Base-by-base conservation (phyloP, 2,329 filamentous ascomycete species). In the Dactylellina cionopaga region DNA sequence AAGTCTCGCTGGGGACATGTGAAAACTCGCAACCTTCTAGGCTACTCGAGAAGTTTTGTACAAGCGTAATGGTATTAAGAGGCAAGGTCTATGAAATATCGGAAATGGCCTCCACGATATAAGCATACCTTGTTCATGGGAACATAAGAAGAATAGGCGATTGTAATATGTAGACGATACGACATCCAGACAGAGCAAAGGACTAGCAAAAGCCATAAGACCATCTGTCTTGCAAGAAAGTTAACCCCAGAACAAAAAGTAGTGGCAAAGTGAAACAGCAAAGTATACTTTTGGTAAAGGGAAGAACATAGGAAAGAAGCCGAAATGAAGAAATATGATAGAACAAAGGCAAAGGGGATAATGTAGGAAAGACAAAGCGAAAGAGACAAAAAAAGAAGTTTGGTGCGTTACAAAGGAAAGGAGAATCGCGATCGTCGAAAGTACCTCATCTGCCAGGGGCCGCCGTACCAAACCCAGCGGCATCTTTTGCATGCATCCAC, bases 401-500 rank as follows among this genome's bases (percentile, higher is more conserved):
- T n/a, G n/a, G n/a, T n/a, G n/a, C n/a, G n/a, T n/a, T 39, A 39
- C 35, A 39, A 39, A 39, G 11, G 31, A 41, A 25, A 41, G 6
- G 13, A 9, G 3, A 9, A 22, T 22, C 15, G 33, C 25, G n/a
- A 55, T 41, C 9, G 25, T 15, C 9, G 33, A 44, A 58, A 43
- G 39, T 22, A 44, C 5, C 46, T 54, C 31, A 54, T 5, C 10
- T 15, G 5, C 3, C 11, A 13, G 19, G 13, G 3, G 11, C 37
- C 19, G 24, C 1, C 6, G 44, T 65, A 17, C 68, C 68, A 43
- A 64, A 68, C 19, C 62, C 69, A 15, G 62, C 69, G 10, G 27
- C 54, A 33, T 74, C 69, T 25, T 74, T 74, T 24, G 69, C 69
- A 15, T 58, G 49, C 69, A 74, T 74, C 69, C 69, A 74, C 15